Percentiles rank a stretch among this genome's conserved stretches.
phyloP scores from a whole-genome alignment of 257 asterid species.

The Solanum infundibuliforme region DNA sequence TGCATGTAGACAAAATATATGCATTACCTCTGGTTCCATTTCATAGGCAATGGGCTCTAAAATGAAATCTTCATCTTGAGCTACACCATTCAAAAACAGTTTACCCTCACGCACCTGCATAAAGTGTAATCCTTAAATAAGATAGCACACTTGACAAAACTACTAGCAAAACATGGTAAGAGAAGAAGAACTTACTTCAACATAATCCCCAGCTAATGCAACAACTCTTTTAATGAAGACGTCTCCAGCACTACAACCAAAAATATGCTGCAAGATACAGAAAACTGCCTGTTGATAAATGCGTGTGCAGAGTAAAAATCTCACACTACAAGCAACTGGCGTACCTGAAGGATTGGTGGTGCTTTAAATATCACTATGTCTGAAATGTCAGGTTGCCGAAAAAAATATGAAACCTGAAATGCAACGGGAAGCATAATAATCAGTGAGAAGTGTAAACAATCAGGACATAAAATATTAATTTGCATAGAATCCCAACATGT shows the following conservation, averaged over 20 bases:
- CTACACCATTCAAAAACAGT: slow-evolving; percentile 59
- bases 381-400: slow-evolving; percentile 68
- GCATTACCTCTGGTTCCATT: slow-evolving; percentile 67
- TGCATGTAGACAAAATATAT: not conserved
- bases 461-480: not conserved
- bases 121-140: not conserved
- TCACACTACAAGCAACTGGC: not conserved
- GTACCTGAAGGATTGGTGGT: slow-evolving; percentile 76
- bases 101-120: slow-evolving; percentile 68
- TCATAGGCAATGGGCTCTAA: slow-evolving; percentile 84
- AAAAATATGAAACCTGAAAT: slow-evolving; percentile 75
- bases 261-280: slow-evolving; percentile 33
- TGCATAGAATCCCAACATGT: not conserved
- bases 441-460: not conserved
- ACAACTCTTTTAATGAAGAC: slow-evolving; percentile 88
- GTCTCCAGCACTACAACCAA: slow-evolving; percentile 59
- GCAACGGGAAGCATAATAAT: not conserved
- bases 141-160: not conserved
- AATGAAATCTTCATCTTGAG: slow-evolving; percentile 78
- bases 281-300: not conserved
- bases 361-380: slow-evolving; percentile 89
- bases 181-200: slow-evolving; percentile 40
- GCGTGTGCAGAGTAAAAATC: not conserved
- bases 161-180: not conserved
- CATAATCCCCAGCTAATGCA: slow-evolving; percentile 84